Evolutionary conservation across 139 green algal genomes (phyloP).

Genomic region (Diplosphaera chodatii): DNA sequence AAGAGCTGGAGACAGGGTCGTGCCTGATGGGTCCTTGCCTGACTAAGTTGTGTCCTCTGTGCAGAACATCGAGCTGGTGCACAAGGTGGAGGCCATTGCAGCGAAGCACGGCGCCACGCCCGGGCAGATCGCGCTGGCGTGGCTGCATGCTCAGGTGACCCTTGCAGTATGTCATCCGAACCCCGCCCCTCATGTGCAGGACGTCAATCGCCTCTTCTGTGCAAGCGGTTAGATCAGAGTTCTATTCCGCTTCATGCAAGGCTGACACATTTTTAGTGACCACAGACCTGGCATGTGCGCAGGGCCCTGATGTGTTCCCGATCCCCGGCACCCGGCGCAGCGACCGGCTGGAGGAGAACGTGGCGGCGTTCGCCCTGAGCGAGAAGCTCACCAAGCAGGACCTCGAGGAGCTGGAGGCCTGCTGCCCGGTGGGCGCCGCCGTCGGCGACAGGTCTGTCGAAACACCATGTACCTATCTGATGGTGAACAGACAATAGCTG

Average conservation of each 20-base stretch:
- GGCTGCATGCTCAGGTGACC: constrained; percentile 48
- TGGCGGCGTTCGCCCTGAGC: background rate
- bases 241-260: no score
- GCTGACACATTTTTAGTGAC: no score
- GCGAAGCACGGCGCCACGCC: constrained; percentile 45
- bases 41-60: no score
- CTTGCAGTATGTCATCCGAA: constrained; percentile 41
- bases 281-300: no score
- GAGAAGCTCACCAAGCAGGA: constrained; percentile 12
- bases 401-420: constrained; percentile 2
- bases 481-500: no score
- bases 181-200: no score
- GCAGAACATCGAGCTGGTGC: constrained; percentile 25
- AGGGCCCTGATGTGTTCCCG: background rate
- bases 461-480: no score
- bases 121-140: constrained; percentile 64
- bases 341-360: constrained; percentile 27
- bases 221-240: no score
- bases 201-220: no score
- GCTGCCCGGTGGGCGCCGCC: background rate
- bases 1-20: background rate
- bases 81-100: constrained; percentile 42
- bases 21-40: no score
- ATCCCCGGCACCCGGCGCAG: constrained; percentile 16
- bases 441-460: constrained; percentile 4